Base-by-base conservation (phyloP, 768 basidiomycete genomes). In the Russula ochroleuca region DNA sequence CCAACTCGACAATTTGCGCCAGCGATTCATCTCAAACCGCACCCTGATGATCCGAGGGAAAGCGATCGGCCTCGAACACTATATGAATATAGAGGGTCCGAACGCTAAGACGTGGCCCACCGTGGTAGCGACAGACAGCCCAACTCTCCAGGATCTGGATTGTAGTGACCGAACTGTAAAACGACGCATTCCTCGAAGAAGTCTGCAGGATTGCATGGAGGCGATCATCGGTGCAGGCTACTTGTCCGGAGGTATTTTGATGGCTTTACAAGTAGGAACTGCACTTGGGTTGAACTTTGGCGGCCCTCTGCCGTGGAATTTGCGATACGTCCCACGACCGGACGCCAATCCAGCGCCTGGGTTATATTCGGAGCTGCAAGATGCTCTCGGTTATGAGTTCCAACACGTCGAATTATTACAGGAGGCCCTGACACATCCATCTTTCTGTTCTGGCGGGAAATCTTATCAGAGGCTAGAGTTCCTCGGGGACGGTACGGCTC, bases 401-500 rank as follows among this genome's bases (percentile, higher is more conserved):
- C 78, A 79, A 61, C 77, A 80, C 21, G 80, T 82, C n/a, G 77
- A 80, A 53, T 73, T 91, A 17, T 74, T 95, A 2, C 69, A 88
- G 9, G 86, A 93, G 74, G 92, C 92, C 10, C 74, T 93, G n/a
- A 92, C 90, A 0, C 94, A 96, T 71, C 88, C 92, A 0, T 92
- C 90, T 0, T 90, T 90, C 68, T 77, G 80, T 11, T 73, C 73
- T 2, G 80, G 79, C 14, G 78, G 78, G 11, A 76, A 83, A 7
- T 90, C 89, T 3, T 95, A 95, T 73, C 88, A 96, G 65, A 83
- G 94, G 15, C 76, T 94, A 13, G 94, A 96, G 69, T 94, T 93
- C 69, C 79, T 96, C 3, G 94, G 94, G 37, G 94, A 96, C 71
- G 90, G 92, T 93, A 72, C 75, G 85, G 28, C 50, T 52, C 47